phyloP scores from a whole-genome alignment of 2,329 filamentous ascomycete genomes.

The Penicillium sp. region DNA sequence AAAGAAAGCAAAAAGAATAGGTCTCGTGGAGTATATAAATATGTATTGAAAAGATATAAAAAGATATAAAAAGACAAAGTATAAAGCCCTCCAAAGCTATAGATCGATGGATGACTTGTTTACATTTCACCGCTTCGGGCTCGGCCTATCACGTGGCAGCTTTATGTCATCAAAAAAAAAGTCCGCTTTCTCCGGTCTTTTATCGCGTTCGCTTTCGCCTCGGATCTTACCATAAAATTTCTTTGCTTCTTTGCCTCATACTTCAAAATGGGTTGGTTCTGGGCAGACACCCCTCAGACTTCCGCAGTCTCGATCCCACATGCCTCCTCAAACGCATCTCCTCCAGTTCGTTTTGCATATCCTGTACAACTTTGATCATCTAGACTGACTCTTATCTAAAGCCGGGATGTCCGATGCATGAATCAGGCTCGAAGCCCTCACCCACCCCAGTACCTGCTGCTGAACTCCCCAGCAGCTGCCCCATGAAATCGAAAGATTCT shows the following conservation, averaged over 20 bases:
- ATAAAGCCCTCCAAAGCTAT: not conserved
- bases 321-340: conserved; percentile 49
- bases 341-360: conserved; percentile 51
- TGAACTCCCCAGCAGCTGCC: conserved; percentile 42
- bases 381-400: conserved; percentile 38
- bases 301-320: conserved; percentile 50
- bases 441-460: conserved; percentile 32
- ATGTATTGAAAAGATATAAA: not conserved
- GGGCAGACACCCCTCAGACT: conserved; percentile 56
- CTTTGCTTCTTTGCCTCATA: conserved; percentile 1
- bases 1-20: not conserved
- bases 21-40: not conserved
- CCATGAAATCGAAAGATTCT: conserved; percentile 50
- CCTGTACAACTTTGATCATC: not conserved
- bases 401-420: conserved; percentile 71
- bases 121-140: conserved; percentile 1
- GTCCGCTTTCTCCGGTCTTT: conserved; percentile 19
- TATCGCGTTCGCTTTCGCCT: conserved; percentile 19
- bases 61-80: not conserved
- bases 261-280: conserved; percentile 66
- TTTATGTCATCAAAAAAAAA: conserved; percentile 17
- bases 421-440: conserved; percentile 40
- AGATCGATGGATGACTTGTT: not conserved
- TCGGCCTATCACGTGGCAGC: conserved; percentile 2
- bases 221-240: not conserved